Evolutionary conservation across 345 rosid species (phyloP).

Genomic region (Syzygium aqueum): DNA sequence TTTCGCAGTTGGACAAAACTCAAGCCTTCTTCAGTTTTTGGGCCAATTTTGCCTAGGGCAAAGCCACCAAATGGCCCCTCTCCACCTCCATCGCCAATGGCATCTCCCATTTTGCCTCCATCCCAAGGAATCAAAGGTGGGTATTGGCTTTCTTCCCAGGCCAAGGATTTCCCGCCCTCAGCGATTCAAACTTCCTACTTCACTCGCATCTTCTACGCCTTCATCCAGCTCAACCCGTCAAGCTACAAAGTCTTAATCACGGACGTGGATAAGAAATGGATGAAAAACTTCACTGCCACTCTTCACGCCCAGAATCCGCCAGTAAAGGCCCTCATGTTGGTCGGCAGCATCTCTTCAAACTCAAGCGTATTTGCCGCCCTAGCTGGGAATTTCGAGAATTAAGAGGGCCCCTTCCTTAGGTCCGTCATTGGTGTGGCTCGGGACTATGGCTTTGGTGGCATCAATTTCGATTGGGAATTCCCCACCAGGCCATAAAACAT

Average conservation of each 20-base stretch:
- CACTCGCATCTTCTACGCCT: background rate
- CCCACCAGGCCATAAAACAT: constrained; percentile 19
- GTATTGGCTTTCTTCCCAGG: background rate
- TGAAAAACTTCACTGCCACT: background rate
- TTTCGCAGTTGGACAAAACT: background rate
- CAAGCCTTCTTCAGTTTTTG: background rate
- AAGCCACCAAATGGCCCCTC: background rate
- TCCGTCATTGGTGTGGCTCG: constrained; percentile 30
- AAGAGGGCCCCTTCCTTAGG: background rate
- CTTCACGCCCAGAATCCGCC: background rate
- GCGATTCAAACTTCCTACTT: background rate
- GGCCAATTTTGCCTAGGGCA: background rate
- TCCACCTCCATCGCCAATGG: background rate
- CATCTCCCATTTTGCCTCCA: background rate
- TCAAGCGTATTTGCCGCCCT: background rate
- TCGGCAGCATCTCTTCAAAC: background rate
- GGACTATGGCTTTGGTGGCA: constrained; percentile 23
- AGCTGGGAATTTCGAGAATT: background rate
- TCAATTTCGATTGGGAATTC: constrained; percentile 45
- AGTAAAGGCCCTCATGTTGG: background rate
- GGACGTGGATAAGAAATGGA: background rate
- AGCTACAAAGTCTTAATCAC: background rate
- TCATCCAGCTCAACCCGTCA: background rate
- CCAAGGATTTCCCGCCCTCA: background rate
- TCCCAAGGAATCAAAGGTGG: background rate